Base-by-base conservation (phyloP, 805 yeast species). In the Isabelozyma gotoi region DNA sequence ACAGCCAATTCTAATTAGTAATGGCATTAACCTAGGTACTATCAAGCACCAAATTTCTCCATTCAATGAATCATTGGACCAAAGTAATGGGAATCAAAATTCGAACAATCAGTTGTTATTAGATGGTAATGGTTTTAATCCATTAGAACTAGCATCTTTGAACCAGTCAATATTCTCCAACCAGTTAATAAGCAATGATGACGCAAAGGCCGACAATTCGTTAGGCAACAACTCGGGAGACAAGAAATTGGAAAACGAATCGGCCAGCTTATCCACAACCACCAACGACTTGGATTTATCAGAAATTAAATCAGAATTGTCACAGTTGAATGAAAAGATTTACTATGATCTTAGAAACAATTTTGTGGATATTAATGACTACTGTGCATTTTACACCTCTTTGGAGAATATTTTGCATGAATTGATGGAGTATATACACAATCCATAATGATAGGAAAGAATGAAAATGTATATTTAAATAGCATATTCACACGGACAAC, bases 311-410 rank as follows among this genome's bases (percentile, higher is more conserved):
- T 43, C 54, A 2, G 75, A 71, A 39, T 51, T 70, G 36, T 41
- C 47, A 14, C 64, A 67, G 36, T 57, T 70, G 50, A 65, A 59
- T 39, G 68, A 66, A 31, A 70, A 70, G 48, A 68, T 71, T 19
- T 56, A 57, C 40, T 71, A 68, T 42, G 75, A 70, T 41, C 65
- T 71, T 44, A 55, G 68, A 20, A 68, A 71, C 50, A 71, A 71
- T 46, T 71, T 63, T 51, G 74, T 71, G 17, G 74, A 71, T 51
- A 61, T 69, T 34, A 70, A 69, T 47, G 76, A 71, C 44, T 71
- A 71, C 42, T 71, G 77, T 61, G 65, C 73, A 3, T 70, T 71
- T 46, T 71, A 68, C 46, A 53, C 67, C 16, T 65, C 72, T 16
- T 64, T 70, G 50, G 77, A 71, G 44, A 65, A 67, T 40, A 60